Base-by-base conservation (phyloP, 345 rosid species). In the Lumnitzera littorea region DNA sequence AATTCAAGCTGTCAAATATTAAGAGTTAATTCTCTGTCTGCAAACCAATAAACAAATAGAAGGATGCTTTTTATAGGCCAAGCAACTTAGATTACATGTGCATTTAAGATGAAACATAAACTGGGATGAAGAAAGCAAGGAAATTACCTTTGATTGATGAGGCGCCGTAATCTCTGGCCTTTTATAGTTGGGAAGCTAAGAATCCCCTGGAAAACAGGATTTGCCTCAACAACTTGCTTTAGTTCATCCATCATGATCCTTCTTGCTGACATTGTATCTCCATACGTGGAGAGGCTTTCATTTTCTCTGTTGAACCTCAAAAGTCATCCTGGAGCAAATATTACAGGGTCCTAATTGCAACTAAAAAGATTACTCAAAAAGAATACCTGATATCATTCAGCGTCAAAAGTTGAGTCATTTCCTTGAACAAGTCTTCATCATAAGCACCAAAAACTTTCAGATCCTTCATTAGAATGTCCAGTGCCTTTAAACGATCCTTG, bases 81-180 rank as follows among this genome's bases (percentile, higher is more conserved):
- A 50, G 15, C 52, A 3, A 14, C 15, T 14, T 4, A 50, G 52
- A 16, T 50, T 50, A 16, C 1, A 13, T 13, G n/a, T 14, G n/a
- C n/a, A 50, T 12, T 25, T 4, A 24, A 52, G 10, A 24, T 15
- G 24, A 9, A 52, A 15, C 24, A 3, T 15, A 52, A 52, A 3
- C 4, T 2, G 0, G 12, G 12, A 52, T 4, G 56, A 16, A 51
- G 54, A 23, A 23, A 36, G 51, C 46, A 61, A 23, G 43, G 43
- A 49, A 15, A 46, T 51, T 51, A 83, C 89, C 85, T 67, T 63
- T 84, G 89, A 57, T 76, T 78, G 15, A 84, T 56, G 50, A 84
- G 73, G 50, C 69, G 57, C 8, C 73, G 60, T 50, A 80, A 56
- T 68, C 82, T 71, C 12, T 65, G 68, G 29, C 36, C 51, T 55